Evolutionary conservation across 2,329 filamentous ascomycete genomes (phyloP).

Genomic region (Drechslera avenae): DNA sequence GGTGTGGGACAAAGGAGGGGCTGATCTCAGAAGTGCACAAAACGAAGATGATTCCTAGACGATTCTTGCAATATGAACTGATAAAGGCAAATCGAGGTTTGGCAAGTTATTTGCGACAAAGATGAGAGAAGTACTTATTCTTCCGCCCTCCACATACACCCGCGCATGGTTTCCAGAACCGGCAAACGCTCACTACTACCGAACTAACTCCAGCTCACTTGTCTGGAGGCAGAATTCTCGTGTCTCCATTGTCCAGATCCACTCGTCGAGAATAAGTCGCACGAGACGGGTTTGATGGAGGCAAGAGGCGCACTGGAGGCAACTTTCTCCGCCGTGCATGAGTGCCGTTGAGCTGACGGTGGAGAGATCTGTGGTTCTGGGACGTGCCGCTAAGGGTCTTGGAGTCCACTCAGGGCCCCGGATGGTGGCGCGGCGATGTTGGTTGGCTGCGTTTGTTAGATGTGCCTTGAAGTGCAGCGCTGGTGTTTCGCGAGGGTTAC

Average conservation of each 20-base stretch:
- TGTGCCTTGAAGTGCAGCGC: constrained; percentile 21
- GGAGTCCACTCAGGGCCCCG: background rate
- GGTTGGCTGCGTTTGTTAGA: constrained; percentile 33
- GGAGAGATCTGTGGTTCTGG: constrained; percentile 26
- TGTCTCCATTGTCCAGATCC: constrained; percentile 25
- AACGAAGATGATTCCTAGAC: background rate
- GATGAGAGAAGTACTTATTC: constrained; percentile 30
- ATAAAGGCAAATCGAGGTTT: constrained; percentile 6
- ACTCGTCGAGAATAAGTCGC: constrained; percentile 23
- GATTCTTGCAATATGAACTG: background rate
- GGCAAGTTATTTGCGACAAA: constrained; percentile 9
- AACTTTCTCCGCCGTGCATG: constrained; percentile 35
- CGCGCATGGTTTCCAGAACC: constrained; percentile 12
- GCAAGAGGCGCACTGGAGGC: constrained; percentile 22
- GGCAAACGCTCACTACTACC: constrained; percentile 12
- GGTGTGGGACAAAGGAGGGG: constrained; percentile 10
- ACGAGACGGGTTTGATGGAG: constrained; percentile 15
- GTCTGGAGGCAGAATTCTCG: constrained; percentile 21
- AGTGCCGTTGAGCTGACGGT: constrained; percentile 7
- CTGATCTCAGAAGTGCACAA: constrained; percentile 24
- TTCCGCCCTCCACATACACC: constrained; percentile 12
- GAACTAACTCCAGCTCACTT: constrained; percentile 29
- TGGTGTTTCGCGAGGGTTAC: constrained; percentile 10
- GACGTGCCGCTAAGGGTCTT: constrained; percentile 21
- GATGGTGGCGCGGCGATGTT: constrained; percentile 16